Percentiles rank a stretch among this genome's conserved stretches.
Evolutionary conservation across 2,329 filamentous ascomycete genomes (phyloP).

Genomic region (Coleophoma cylindrospora): DNA sequence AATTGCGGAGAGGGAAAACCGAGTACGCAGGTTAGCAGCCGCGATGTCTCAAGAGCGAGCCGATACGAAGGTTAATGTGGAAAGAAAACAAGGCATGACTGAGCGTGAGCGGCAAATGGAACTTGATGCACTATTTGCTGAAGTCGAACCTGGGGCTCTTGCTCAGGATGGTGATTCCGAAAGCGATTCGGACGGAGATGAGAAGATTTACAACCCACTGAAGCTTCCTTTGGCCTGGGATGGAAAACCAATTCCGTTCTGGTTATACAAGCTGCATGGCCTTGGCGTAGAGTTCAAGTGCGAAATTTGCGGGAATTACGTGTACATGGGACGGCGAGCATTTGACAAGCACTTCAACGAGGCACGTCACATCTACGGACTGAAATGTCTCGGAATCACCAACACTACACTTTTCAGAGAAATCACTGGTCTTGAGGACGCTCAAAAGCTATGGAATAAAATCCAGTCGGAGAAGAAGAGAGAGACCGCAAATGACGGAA

Average conservation of each 20-base stretch:
- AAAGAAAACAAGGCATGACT: conserved; percentile 96
- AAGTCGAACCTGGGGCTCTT: conserved; percentile 35
- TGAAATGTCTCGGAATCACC: conserved; percentile 91
- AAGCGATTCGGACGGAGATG: conserved; percentile 69
- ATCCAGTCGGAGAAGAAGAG: conserved; percentile 81
- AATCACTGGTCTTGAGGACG: conserved; percentile 89
- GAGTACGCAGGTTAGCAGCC: conserved; percentile 72
- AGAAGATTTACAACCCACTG: conserved; percentile 93
- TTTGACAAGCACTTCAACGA: conserved; percentile 99
- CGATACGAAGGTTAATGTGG: conserved; percentile 90
- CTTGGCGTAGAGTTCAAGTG: conserved; percentile 92
- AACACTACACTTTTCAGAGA: conserved; percentile 89
- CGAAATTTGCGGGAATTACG: conserved; percentile 96
- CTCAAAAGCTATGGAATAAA: conserved; percentile 86
- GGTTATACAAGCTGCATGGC: conserved; percentile 96
- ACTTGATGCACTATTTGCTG: conserved; percentile 76
- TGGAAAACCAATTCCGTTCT: conserved; percentile 97
- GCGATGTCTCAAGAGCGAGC: conserved; percentile 83
- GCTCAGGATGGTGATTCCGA: conserved; percentile 44
- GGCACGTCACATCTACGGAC: conserved; percentile 82
- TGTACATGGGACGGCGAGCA: conserved; percentile 94
- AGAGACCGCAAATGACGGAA: conserved; percentile 69
- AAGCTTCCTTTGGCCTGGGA: conserved; percentile 97
- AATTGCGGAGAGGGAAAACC: conserved; percentile 82
- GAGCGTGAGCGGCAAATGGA: conserved; percentile 93